These are phyloP conservation scores for Fonsecaea nubica DNA, from an alignment of 2,329 filamentous ascomycete genomes.

Conservation along the genomic window DNA sequence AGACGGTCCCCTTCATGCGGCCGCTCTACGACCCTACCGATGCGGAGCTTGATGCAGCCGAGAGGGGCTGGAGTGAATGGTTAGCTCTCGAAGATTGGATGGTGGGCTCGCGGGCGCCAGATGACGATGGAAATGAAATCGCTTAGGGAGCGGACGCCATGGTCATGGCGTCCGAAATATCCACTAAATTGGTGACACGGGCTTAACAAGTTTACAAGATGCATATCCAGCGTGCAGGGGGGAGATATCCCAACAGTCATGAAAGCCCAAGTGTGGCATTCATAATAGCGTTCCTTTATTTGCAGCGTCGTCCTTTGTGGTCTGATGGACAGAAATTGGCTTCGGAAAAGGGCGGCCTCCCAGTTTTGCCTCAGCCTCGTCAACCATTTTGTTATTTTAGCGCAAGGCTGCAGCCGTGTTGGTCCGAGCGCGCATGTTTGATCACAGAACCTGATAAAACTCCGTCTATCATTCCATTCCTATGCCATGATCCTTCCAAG, in stretches of 20 bases:
- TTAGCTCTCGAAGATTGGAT: slow-evolving; percentile 98
- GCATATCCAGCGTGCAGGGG: not conserved
- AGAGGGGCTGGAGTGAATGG: slow-evolving; percentile 92
- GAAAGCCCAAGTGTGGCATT: not conserved
- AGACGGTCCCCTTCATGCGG: slow-evolving; percentile 84
- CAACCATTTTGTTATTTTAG: slow-evolving; percentile 14
- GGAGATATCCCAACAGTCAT: not conserved
- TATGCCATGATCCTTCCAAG: not conserved
- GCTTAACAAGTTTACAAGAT: not conserved
- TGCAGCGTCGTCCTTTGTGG: slow-evolving; percentile 2
- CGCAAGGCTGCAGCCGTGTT: slow-evolving; percentile 28
- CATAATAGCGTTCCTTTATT: not conserved
- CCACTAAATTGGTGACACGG: not conserved
- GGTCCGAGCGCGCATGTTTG: slow-evolving; percentile 12
- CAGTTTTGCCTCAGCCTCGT: slow-evolving; percentile 15
- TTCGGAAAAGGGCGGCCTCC: no score
- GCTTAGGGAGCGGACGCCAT: not conserved
- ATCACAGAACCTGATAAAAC: slow-evolving; percentile 10
- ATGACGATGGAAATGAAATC: slow-evolving; percentile 6
- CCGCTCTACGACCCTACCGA: slow-evolving; percentile 79
- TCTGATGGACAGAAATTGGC: slow-evolving; percentile 1
- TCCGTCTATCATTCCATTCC: not conserved
- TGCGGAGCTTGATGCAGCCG: slow-evolving; percentile 80
- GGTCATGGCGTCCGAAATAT: not conserved
- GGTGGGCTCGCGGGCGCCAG: slow-evolving; percentile 79